Base-by-base conservation (phyloP, 768 basidiomycete genomes). In the Albatrellus ellisii region DNA sequence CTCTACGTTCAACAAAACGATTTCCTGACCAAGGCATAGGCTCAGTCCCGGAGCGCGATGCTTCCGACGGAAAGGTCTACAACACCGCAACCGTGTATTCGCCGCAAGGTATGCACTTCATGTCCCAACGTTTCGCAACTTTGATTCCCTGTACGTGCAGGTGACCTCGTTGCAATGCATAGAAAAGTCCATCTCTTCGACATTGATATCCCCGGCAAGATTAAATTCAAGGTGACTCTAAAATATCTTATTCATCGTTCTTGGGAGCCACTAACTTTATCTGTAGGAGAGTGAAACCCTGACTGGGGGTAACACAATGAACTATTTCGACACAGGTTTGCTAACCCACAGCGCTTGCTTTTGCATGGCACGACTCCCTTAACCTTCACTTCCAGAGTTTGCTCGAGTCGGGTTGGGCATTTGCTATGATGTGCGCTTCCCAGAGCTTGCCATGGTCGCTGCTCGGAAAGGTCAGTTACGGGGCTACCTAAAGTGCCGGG, bases 181-280 rank as follows among this genome's bases (percentile, higher is more conserved):
- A 79, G 94, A 41, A 99, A 99, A 60, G 73, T 98, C 2, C 95
- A 99, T 56, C 66, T 99, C 4, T 99, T 98, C 60, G 94, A 99
- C 57, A 97, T 98, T 47, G 90, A 98, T 55, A 94, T 99, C 39
- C 84, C 85, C 0, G 89, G 88, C 12, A 80, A 86, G 56, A 90
- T 94, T 57, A 86, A 60, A 15, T 91, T 91, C 70, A 87, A 86
- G 68, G 89, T 79, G 43, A 9, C 45, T 31, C 15, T 36, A 4
- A 1, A 4, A 18, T 38, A 21, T 18, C 22, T 4, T 25, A 20
- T 12, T 8, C 37, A 9, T 12, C 17, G 12, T 2, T 25, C 4
- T 5, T 10, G 3, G 7, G 8, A 5, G 14, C 6, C n/a, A 38
- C 31, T 39, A 17, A 48, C 22, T 15, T 8, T 6, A 8, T 18